Base-by-base conservation (phyloP, 768 basidiomycete genomes). In the Rhizopogon roseolus region DNA sequence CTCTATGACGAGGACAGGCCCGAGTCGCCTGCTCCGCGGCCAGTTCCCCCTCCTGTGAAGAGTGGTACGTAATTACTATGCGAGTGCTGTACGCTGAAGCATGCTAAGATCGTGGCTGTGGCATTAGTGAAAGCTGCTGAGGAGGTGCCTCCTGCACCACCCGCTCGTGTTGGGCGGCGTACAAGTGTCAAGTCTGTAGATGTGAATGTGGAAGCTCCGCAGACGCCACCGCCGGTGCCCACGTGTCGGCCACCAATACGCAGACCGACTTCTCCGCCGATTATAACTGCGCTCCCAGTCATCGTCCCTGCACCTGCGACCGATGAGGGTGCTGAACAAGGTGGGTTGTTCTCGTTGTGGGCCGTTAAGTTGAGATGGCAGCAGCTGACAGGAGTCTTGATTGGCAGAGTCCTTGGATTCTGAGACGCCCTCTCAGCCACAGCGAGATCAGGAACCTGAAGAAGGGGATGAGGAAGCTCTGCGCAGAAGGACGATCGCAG, bases 401-500 rank as follows among this genome's bases (percentile, higher is more conserved):
- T 36, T 22, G 46, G 14, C 34, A 48, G 46, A 48, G 34, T 48
- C 22, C 9, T 36, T 22, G 9, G 46, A 41, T 25, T 6, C 22
- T 37, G 19, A 27, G 44, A 43, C 41, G 19, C 43, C 51, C 13
- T 50, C 50, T 13, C 54, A 52, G 42, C 38, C 41, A 19, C 22
- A 38, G 4, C 34, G 8, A 43, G 11, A 9, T 27, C 32, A 53
- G 9, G 65, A 64, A 13, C 55, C 28, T 48, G 32, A 19, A n/a
- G 54, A 34, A 41, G 19, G 75, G 54, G 76, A 80, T 49, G 73
- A 73, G 1, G 81, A 80, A 53, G 77, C 81, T 22, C 70, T 68
- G 2, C 76, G 85, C 45, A 79, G 85, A 22, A 77, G 76, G 29
- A 88, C 88, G 1, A 90, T 97, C 37, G 92, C 93, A 1, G 93